phyloP scores from a whole-genome alignment of 768 basidiomycete genomes.

The Termitomyces sp. region DNA sequence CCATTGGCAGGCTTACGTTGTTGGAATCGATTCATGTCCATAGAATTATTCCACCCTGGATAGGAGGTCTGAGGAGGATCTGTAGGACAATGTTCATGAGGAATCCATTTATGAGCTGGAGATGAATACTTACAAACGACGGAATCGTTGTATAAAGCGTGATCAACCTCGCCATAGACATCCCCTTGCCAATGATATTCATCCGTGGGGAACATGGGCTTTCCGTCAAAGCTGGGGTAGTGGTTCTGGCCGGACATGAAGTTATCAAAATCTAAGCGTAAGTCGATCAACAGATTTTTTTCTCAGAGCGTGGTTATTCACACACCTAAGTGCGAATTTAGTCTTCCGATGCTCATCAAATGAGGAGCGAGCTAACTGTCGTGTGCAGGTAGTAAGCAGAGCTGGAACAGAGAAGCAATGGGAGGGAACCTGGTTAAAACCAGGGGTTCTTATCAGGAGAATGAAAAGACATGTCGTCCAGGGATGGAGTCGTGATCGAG shows the following conservation, averaged over 20 bases:
- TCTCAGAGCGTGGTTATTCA: not conserved
- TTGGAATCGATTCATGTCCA: not conserved
- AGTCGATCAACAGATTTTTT: not conserved
- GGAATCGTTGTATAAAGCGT: not conserved
- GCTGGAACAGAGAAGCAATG: conserved; percentile 1
- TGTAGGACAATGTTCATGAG: not conserved
- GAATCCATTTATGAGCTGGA: not conserved
- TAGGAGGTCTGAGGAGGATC: not conserved
- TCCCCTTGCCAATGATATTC: not conserved
- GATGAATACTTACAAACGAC: not conserved
- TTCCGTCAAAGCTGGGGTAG: conserved; percentile 4
- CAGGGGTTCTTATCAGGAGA: conserved; percentile 25
- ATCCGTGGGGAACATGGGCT: not conserved
- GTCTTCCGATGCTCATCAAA: conserved; percentile 7
- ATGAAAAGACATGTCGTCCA: conserved; percentile 20
- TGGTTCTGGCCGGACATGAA: conserved; percentile 8
- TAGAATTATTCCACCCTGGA: not conserved
- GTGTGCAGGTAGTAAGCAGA: not conserved
- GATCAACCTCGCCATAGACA: not conserved
- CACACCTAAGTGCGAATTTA: conserved; percentile 5
- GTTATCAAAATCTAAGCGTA: conserved; percentile 6
- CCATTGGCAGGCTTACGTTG: conserved; percentile 2
- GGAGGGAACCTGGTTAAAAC: conserved; percentile 5
- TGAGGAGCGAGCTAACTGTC: not conserved
- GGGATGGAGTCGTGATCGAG: conserved; percentile 26